Conservation (phyloP, 225 moss, liverwort and hornwort genomes). For the Bryum argenteum region DNA sequence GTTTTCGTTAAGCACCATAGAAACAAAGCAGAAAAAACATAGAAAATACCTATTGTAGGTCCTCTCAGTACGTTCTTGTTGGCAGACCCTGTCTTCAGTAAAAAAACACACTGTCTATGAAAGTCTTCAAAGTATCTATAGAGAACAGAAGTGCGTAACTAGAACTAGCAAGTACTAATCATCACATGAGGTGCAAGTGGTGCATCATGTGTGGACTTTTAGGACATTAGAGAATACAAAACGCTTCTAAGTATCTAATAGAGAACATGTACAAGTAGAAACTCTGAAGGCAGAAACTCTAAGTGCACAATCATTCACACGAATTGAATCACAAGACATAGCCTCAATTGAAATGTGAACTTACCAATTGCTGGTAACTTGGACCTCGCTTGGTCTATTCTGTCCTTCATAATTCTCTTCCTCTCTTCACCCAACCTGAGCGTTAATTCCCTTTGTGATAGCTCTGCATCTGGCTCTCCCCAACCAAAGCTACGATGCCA, state of each 20-base stretch:
- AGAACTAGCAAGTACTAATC: too few relatives aligned
- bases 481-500: background rate
- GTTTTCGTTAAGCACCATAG: background rate
- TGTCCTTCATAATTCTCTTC: background rate
- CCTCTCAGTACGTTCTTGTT: background rate
- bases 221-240: too few relatives aligned
- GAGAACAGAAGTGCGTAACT: background rate
- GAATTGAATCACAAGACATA: background rate
- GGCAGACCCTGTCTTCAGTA: background rate
- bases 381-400: background rate
- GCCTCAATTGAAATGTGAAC: background rate
- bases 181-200: too few relatives aligned
- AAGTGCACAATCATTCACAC: too few relatives aligned
- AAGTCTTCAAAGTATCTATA: background rate
- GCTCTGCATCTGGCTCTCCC: background rate
- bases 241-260: too few relatives aligned
- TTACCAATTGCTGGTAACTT: background rate
- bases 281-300: background rate
- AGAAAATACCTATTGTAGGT: background rate
- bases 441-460: background rate
- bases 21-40: background rate
- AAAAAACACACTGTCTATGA: too few relatives aligned
- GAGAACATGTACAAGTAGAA: background rate
- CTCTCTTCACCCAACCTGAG: background rate
- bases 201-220: too few relatives aligned